phyloP scores from a whole-genome alignment of 352 stramenopile genomes.

The Globisporangium rhizosaccharum region DNA sequence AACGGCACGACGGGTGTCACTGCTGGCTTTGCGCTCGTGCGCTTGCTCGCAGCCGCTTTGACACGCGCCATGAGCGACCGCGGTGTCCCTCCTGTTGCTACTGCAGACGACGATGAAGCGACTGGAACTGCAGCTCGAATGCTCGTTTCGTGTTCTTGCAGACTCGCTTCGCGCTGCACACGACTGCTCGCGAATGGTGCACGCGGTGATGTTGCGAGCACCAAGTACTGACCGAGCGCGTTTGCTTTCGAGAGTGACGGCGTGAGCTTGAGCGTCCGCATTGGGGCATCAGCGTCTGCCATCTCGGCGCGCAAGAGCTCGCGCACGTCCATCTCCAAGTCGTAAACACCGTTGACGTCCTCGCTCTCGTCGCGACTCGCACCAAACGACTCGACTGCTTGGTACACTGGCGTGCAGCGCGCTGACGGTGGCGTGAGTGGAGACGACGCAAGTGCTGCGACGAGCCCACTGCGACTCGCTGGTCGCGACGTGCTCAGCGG shows the following conservation, averaged over 20 bases:
- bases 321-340: slow-evolving; percentile 19
- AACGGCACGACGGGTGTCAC: neutral
- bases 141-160: too few relatives aligned
- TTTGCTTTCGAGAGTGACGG: slow-evolving; percentile 28
- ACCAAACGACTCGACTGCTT: neutral
- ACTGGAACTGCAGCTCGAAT: too few relatives aligned
- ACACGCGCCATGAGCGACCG: too few relatives aligned
- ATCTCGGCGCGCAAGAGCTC: slow-evolving; percentile 19
- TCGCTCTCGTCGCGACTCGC: neutral
- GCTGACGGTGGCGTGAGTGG: neutral
- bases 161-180: neutral
- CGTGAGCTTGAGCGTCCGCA: slow-evolving; percentile 41
- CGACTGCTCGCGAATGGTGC: neutral
- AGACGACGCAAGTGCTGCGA: neutral
- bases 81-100: too few relatives aligned
- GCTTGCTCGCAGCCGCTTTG: too few relatives aligned
- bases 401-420: neutral
- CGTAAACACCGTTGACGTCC: neutral
- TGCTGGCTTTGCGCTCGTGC: too few relatives aligned
- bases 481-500: slow-evolving; percentile 1
- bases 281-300: slow-evolving; percentile 20
- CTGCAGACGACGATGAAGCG: too few relatives aligned
- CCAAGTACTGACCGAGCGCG: slow-evolving; percentile 30
- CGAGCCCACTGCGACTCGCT: neutral
- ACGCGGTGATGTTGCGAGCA: neutral